phyloP scores from a whole-genome alignment of 2,329 filamentous ascomycete genomes.

The Talaromyces marneffei region DNA sequence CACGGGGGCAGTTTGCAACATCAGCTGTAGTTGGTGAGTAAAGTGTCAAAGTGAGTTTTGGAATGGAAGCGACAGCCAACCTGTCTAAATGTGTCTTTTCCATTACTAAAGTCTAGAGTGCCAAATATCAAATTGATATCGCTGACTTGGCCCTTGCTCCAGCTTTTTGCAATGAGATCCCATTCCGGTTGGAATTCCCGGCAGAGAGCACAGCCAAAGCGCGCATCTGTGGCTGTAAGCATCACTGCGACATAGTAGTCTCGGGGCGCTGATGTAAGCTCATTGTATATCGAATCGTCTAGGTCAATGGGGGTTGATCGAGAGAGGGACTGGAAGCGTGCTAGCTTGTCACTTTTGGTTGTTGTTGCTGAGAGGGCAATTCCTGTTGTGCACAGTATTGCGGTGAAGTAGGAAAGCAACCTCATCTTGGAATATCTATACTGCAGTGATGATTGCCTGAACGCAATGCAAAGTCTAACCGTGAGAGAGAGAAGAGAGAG shows the following conservation, averaged over 20 bases:
- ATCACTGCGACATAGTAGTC: slow-evolving; percentile 80
- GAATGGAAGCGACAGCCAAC: slow-evolving; percentile 47
- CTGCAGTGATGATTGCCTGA: neutral
- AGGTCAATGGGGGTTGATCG: slow-evolving; percentile 68
- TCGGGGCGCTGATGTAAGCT: slow-evolving; percentile 68
- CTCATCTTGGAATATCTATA: too few species aligned
- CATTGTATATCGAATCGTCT: slow-evolving; percentile 66
- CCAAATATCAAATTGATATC: slow-evolving; percentile 62
- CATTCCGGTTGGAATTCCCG: slow-evolving; percentile 91
- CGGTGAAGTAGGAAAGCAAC: slow-evolving; percentile 29
- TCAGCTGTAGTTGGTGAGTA: slow-evolving; percentile 54
- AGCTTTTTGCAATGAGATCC: slow-evolving; percentile 78
- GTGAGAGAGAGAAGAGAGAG: neutral
- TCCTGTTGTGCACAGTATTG: slow-evolving; percentile 33
- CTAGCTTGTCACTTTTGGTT: slow-evolving; percentile 62
- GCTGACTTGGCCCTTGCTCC: slow-evolving; percentile 70
- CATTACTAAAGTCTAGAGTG: slow-evolving; percentile 81
- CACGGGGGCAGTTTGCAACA: slow-evolving; percentile 89
- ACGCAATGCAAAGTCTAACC: neutral
- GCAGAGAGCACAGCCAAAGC: slow-evolving; percentile 82
- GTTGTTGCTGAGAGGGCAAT: slow-evolving; percentile 39
- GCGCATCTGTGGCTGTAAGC: slow-evolving; percentile 75
- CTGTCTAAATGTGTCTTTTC: slow-evolving; percentile 77
- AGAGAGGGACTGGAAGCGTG: slow-evolving; percentile 63
- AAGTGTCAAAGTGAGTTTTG: slow-evolving; percentile 7